Evolutionary conservation across 2,329 filamentous ascomycete species (phyloP), one percentile per base, ranked within the genome.

Genomic region (Coleophoma eucalyptorum): DNA sequence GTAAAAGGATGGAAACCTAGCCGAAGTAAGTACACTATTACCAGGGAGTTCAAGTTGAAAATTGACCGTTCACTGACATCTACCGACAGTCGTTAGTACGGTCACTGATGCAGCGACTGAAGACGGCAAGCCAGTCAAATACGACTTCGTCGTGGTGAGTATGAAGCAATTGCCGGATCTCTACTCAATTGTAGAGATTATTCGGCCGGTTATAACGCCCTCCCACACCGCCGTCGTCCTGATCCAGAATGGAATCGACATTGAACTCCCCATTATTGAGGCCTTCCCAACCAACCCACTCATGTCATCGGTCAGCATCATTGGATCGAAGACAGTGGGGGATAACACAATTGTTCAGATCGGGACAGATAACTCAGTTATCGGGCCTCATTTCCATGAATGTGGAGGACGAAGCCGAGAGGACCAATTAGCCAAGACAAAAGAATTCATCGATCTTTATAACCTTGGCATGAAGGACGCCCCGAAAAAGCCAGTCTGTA

Each of bases 191-290:
- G 48, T 52, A 5, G 35, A 48, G 13, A 42, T 55, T 31, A 45
- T 59, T 19, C 40, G 49, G 13, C 53, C 59, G 11, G 46, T 54
- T 21, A 49, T 60, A n/a, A 59, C 54, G 2, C 53, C 55, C 3
- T 46, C 45, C 4, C 26, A 56, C 8, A 60, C 56, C 13, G 31
- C 51, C 7, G 51, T 61, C 13, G 53, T 60, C 2, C 52, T 61
- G 7, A 58, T 61, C 12, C 58, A 61, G 42, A 61, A 61, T 40
- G 58, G 58, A 2, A 43, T 61, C 10, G 50, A 55, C 33, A 60
- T 61, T 45, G 56, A 61, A 34, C 18, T 48, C 12, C 58, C 58
- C 5, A 49, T 59, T 43, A 53, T 50, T 18, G 43, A 48, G 1
- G 48, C 51, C 12, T 61, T 58, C 40, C 56, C 58, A 12, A 44